Evolutionary conservation across 257 asterid genomes (phyloP), one percentile per base, ranked within the genome.

Genomic region (Ocimum tenuiflorum): DNA sequence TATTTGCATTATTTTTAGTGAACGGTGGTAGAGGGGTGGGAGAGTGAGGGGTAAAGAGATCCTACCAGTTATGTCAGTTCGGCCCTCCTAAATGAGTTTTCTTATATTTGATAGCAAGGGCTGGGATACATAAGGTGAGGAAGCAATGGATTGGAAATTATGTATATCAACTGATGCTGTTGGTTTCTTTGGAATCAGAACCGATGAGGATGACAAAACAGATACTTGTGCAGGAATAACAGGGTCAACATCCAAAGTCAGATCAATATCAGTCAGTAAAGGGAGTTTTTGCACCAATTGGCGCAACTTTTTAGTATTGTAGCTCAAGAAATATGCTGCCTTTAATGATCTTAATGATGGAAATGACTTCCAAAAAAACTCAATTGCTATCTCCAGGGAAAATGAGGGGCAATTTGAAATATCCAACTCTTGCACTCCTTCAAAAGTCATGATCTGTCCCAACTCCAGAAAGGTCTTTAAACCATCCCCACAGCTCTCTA

Each of bases 331-430:
- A 65, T 88, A 78, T 70, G 89, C 87, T 8, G 98, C 98, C 77
- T 69, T 81, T 23, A 91, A 77, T 71, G 65, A 80, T 70, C 75
- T 73, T 55, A 88, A 76, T 56, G 86, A 88, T 76, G 98, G 96
- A 69, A 91, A 88, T 56, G 83, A 82, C 84, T 85, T 82, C 81
- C 79, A 41, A 35, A 88, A 75, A 73, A 69, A 86, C 59, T 81
- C 87, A 64, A 82, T 66, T 65, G 84, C 84, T 19, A 64, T 70
- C 58, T 83, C 91, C 74, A 91, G 84, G 60, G 83, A 75, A 65
- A 86, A 71, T 60, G 76, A 76, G 22, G 96, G 91, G 69, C 88
- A 91, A 63, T 83, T 88, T 45, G 97, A 91, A 67, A 91, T 80
- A 77, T 86, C 94, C 80, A 86, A 84, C 76, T 85, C 96, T 47